phyloP scores from a whole-genome alignment of 441 rosid genomes.

The Macaranga tanarius region DNA sequence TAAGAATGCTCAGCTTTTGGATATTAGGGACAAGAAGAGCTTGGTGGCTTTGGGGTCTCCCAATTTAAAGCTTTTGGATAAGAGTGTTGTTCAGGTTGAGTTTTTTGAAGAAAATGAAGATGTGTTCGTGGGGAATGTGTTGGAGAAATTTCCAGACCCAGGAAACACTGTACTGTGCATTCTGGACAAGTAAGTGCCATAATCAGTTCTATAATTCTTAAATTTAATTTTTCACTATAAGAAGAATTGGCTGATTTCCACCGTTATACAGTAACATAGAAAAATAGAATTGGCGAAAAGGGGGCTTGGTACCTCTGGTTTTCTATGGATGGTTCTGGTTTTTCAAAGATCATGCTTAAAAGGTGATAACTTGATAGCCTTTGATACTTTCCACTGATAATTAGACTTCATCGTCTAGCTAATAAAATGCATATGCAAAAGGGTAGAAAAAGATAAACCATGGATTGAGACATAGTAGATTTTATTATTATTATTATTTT shows the following conservation, averaged over 20 bases:
- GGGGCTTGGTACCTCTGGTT: no score
- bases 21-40: constrained; percentile 65
- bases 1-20: constrained; percentile 70
- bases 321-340: not conserved
- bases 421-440: not conserved
- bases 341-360: not conserved
- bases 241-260: no score
- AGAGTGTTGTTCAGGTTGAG: constrained; percentile 52
- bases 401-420: not conserved
- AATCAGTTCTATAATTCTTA: not conserved
- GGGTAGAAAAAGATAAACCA: no score
- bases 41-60: constrained; percentile 66
- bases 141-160: constrained; percentile 25
- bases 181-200: constrained; percentile 29
- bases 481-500: no score
- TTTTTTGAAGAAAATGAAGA: constrained; percentile 48
- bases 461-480: no score
- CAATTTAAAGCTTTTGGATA: constrained; percentile 51
- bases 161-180: constrained; percentile 26
- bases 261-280: no score
- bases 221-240: not conserved
- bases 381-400: no score
- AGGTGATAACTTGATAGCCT: not conserved
- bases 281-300: no score
- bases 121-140: constrained; percentile 29